phyloP scores from a whole-genome alignment of 164 flowering plant species.

The Annona cherimola region DNA sequence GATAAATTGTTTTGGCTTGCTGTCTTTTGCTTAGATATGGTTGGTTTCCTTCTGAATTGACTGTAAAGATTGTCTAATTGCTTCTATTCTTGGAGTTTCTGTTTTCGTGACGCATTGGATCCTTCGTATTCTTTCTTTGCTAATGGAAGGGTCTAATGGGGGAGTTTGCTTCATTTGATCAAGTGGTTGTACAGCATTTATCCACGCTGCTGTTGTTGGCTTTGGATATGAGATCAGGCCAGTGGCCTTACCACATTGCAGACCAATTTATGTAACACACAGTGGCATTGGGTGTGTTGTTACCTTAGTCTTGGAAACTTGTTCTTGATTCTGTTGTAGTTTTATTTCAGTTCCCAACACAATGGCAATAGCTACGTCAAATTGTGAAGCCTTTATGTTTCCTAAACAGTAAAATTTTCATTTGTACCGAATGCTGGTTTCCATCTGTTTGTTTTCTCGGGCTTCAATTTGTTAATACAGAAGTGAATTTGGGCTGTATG shows the following conservation, averaged over 20 bases:
- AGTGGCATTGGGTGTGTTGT: neutral
- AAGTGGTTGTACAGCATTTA: neutral
- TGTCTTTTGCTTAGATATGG: neutral
- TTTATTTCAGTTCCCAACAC: neutral
- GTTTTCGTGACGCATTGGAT: neutral
- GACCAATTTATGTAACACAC: too few relatives aligned
- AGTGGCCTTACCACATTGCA: too few relatives aligned
- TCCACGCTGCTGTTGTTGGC: too few relatives aligned
- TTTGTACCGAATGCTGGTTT: neutral
- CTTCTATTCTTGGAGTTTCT: neutral
- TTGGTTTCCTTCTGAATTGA: too few relatives aligned
- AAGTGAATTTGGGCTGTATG: slow-evolving; percentile 13
- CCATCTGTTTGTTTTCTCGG: neutral
- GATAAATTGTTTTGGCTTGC: neutral
- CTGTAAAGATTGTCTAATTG: neutral
- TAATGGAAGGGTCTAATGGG: neutral
- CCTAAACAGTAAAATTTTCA: neutral
- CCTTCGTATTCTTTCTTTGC: neutral
- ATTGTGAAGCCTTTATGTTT: neutral
- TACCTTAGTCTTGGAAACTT: neutral
- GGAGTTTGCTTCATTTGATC: neutral
- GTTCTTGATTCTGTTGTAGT: neutral
- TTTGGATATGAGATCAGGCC: too few relatives aligned
- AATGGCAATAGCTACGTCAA: neutral
- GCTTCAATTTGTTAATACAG: neutral